phyloP scores from a whole-genome alignment of 768 basidiomycete species.

The Russula emetica region DNA sequence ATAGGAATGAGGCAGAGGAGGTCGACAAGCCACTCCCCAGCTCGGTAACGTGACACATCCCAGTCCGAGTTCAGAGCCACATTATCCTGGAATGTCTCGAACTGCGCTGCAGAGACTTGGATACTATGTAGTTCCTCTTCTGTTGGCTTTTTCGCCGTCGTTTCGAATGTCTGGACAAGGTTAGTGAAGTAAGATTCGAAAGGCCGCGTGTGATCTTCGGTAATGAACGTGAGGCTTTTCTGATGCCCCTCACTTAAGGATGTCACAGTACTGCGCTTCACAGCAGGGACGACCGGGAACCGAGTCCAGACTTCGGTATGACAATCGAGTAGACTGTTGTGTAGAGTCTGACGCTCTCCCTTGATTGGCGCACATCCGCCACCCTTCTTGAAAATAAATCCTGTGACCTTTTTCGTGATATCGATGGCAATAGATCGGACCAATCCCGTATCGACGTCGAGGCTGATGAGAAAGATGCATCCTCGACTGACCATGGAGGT shows the following conservation, averaged over 20 bases:
- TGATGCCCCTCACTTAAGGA: slow-evolving; percentile 30
- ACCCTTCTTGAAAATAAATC: slow-evolving; percentile 51
- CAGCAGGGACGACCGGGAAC: slow-evolving; percentile 20
- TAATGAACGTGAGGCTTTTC: slow-evolving; percentile 44
- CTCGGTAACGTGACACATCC: slow-evolving; percentile 39
- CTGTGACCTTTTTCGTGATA: slow-evolving; percentile 53
- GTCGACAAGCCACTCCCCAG: slow-evolving; percentile 63
- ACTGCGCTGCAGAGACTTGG: slow-evolving; percentile 35
- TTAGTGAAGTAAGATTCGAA: slow-evolving; percentile 44
- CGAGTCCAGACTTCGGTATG: slow-evolving; percentile 19
- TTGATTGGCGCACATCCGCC: slow-evolving; percentile 24
- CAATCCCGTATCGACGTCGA: slow-evolving; percentile 35
- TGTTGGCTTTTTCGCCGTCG: slow-evolving; percentile 48
- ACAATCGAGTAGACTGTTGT: slow-evolving; percentile 37
- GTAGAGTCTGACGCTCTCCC: slow-evolving; percentile 30
- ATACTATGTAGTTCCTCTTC: slow-evolving; percentile 42
- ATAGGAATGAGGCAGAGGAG: slow-evolving; percentile 61
- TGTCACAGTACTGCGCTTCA: slow-evolving; percentile 17
- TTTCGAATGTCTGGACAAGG: slow-evolving; percentile 46
- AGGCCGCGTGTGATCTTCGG: slow-evolving; percentile 36
- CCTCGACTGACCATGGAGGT: slow-evolving; percentile 46
- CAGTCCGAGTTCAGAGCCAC: slow-evolving; percentile 14
- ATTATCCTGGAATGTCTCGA: slow-evolving; percentile 30
- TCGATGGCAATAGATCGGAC: slow-evolving; percentile 47
- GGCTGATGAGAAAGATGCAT: slow-evolving; percentile 41